Base-by-base conservation (phyloP, 768 basidiomycete species). In the Suillus alpinus region DNA sequence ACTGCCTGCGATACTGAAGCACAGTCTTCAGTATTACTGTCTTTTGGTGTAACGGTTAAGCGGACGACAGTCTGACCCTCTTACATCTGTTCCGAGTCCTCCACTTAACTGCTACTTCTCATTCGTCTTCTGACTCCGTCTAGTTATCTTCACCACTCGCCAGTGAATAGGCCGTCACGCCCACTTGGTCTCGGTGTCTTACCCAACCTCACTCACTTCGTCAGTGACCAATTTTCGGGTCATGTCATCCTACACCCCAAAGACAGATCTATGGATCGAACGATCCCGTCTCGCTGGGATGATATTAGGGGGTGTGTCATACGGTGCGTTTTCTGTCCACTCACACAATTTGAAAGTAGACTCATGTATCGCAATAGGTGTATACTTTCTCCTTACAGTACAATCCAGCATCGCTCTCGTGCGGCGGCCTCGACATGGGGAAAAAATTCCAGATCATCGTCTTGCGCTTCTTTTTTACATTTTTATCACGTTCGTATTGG, bases 241-340 rank as follows among this genome's bases (percentile, higher is more conserved):
- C 18, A 68, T 69, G 70, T 60, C 66, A 6, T 56, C 70, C 26
- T 56, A 63, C 10, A 64, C 64, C 18, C 62, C 64, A 0, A 4
- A 58, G 10, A 63, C 67, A 12, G 29, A 69, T 36, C 36, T 73
- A 16, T 70, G 68, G 70, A 56, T 73, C 7, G 71, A 71, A 50
- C 51, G 68, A 47, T 71, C 68, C 0, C 68, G 63, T 31, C 67
- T 69, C 12, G 56, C 57, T 51, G 72, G 70, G 5, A 66, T 67
- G 58, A 16, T 65, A 0, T 61, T 69, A 16, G 18, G 53, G 0
- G 66, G 49, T 36, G 66, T 66, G 26, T 68, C 65, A 1, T 72
- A 66, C 1, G 70, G 72, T 62, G 39, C 39, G 63, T 29, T 23
- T 47, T 29, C 6, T 47, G 20, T 16, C 7, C 13, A 47, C 13